Percentiles rank a stretch among this genome's conserved stretches.
Conservation (phyloP, 345 rosid species). For the Gossypium raimondii region DNA sequence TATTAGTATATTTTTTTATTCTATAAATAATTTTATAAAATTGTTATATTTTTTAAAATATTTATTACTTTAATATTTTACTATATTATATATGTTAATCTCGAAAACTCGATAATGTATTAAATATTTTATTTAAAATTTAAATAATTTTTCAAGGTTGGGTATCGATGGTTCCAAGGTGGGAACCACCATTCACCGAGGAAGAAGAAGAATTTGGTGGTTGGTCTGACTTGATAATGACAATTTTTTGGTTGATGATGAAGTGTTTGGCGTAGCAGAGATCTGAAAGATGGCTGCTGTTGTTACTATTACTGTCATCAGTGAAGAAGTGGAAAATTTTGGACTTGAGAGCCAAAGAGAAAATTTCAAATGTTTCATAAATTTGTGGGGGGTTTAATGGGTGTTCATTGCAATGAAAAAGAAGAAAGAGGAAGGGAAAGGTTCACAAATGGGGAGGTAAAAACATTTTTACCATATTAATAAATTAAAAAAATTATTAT, state of each 20-base stretch:
- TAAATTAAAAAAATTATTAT: no score
- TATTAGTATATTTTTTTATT: no score
- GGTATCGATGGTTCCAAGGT: slow-evolving; percentile 33
- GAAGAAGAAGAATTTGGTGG: slow-evolving; percentile 23
- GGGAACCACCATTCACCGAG: slow-evolving; percentile 13
- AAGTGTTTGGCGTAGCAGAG: slow-evolving; percentile 81
- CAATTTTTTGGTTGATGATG: slow-evolving; percentile 87
- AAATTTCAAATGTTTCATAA: slow-evolving; percentile 83
- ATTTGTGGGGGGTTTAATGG: slow-evolving; percentile 55
- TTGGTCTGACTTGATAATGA: slow-evolving; percentile 76
- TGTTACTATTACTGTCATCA: slow-evolving; percentile 32
- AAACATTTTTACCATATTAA: no score
- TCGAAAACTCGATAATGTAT: no score
- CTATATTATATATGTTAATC: no score
- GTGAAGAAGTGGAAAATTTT: slow-evolving; percentile 84
- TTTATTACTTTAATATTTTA: no score
- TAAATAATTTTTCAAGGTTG: not conserved
- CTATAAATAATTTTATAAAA: no score
- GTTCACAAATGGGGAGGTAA: no score
- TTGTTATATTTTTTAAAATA: no score
- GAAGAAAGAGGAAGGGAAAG: not conserved
- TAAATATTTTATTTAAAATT: no score
- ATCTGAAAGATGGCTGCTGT: slow-evolving; percentile 27
- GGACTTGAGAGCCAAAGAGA: slow-evolving; percentile 84
- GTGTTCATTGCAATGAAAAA: slow-evolving; percentile 9